Conservation (phyloP, 345 rosid genomes). For the Erysimum cheiranthoides region DNA sequence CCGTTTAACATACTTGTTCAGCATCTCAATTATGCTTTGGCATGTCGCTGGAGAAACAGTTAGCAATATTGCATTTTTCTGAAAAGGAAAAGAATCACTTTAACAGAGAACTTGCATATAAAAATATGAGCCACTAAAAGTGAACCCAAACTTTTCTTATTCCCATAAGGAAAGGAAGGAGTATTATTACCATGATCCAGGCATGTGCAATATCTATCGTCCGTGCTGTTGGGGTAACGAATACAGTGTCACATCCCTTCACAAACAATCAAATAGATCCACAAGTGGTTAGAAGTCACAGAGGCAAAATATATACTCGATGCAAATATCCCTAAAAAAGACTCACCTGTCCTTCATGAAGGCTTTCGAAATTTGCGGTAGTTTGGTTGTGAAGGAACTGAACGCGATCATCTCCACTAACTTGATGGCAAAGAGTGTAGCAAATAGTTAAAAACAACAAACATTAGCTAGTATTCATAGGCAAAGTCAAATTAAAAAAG, state of each 20-base stretch:
- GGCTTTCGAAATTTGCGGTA: conserved; percentile 86
- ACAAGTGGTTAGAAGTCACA: conserved; percentile 42
- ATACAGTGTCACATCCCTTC: conserved; percentile 92
- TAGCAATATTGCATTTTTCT: conserved; percentile 78
- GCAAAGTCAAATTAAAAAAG: neutral
- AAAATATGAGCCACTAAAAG: conserved; percentile 6
- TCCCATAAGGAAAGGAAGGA: conserved; percentile 14
- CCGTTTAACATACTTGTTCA: conserved; percentile 65
- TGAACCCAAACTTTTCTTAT: neutral
- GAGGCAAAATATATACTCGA: neutral
- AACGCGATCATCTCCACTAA: conserved; percentile 88
- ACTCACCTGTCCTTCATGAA: conserved; percentile 74
- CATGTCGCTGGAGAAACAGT: conserved; percentile 71
- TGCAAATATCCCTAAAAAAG: conserved; percentile 7
- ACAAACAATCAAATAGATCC: conserved; percentile 45
- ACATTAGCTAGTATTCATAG: neutral
- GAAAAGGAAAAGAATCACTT: conserved; percentile 40
- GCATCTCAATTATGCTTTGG: conserved; percentile 63
- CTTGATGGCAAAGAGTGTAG: conserved; percentile 50
- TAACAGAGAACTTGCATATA: neutral
- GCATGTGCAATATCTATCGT: conserved; percentile 86
- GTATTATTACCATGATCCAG: conserved; percentile 76
- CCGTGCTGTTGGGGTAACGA: conserved; percentile 89
- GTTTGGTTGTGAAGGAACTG: conserved; percentile 95
- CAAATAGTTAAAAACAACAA: conserved; percentile 17